Percentiles rank a stretch among this genome's conserved stretches.
These are phyloP conservation scores for Lactarius akahatsu DNA, from an alignment of 768 basidiomycete genomes.

Conservation along the genomic window DNA sequence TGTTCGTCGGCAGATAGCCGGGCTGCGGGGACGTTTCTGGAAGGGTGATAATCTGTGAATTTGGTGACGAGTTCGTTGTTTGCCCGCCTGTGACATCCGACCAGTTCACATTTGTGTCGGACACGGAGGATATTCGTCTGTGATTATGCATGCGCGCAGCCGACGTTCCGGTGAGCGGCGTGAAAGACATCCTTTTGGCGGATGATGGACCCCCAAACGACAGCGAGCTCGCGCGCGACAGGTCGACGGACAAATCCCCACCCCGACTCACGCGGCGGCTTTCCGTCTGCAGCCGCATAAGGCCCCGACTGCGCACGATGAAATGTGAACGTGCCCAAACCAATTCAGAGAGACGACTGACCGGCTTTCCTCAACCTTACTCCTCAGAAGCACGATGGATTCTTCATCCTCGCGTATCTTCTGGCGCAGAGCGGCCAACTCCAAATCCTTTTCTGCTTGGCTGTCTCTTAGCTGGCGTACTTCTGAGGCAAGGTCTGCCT, in stretches of 20 bases:
- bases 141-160: conserved; percentile 49
- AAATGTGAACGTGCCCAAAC: conserved; percentile 14
- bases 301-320: conserved; percentile 56
- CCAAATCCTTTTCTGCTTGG: conserved; percentile 40
- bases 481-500: conserved; percentile 62
- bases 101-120: conserved; percentile 47
- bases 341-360: conserved; percentile 35
- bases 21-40: conserved; percentile 31
- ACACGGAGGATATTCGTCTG: conserved; percentile 71
- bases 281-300: conserved; percentile 85
- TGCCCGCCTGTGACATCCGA: conserved; percentile 34
- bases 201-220: conserved; percentile 47
- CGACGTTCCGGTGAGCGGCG: conserved; percentile 61
- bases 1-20: conserved; percentile 31
- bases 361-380: conserved; percentile 90
- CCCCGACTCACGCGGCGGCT: conserved; percentile 60
- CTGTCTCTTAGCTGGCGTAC: conserved; percentile 65
- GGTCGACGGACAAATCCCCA: conserved; percentile 50
- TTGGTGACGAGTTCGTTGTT: conserved; percentile 34
- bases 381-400: conserved; percentile 67
- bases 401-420: conserved; percentile 68
- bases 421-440: conserved; percentile 31
- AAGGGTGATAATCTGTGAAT: conserved; percentile 19
- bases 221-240: conserved; percentile 48
- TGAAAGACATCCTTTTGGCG: conserved; percentile 72